Conservation (phyloP, 495 filamentous ascomycete genomes). For the Aspergillus ostianus region DNA sequence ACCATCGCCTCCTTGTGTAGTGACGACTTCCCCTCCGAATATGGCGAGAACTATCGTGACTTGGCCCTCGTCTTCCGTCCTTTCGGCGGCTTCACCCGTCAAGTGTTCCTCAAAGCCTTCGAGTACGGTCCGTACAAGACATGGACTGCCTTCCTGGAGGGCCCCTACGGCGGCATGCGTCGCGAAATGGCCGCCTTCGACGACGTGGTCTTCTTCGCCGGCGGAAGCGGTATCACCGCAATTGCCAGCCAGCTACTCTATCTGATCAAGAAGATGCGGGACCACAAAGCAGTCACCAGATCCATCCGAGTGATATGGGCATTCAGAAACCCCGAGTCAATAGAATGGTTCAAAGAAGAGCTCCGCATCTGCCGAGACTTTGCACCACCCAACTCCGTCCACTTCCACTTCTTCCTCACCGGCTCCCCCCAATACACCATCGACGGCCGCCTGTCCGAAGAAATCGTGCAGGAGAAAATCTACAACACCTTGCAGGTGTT, state of each 20-base stretch:
- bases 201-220: slow-evolving; percentile 86
- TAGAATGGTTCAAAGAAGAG: slow-evolving; percentile 98
- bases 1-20: slow-evolving; percentile 90
- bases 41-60: slow-evolving; percentile 82
- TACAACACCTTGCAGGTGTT: slow-evolving; percentile 79
- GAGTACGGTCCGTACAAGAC: slow-evolving; percentile 81
- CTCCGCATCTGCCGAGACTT: slow-evolving; percentile 82
- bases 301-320: slow-evolving; percentile 91
- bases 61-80: slow-evolving; percentile 89
- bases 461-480: slow-evolving; percentile 75
- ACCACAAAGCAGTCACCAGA: slow-evolving; percentile 88
- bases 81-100: slow-evolving; percentile 82
- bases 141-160: slow-evolving; percentile 87
- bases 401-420: slow-evolving; percentile 94
- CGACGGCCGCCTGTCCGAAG: slow-evolving; percentile 53
- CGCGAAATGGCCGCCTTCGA: slow-evolving; percentile 91
- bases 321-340: slow-evolving; percentile 81
- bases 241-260: slow-evolving; percentile 86
- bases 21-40: slow-evolving; percentile 83
- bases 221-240: slow-evolving; percentile 92
- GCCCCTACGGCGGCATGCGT: slow-evolving; percentile 92
- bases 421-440: slow-evolving; percentile 17
- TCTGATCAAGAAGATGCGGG: slow-evolving; percentile 90
- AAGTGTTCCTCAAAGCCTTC: slow-evolving; percentile 73
- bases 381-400: slow-evolving; percentile 78